Evolutionary conservation across 495 filamentous ascomycete genomes (phyloP), one percentile per base, ranked within the genome.

Genomic region (Daldinia vernicosa): DNA sequence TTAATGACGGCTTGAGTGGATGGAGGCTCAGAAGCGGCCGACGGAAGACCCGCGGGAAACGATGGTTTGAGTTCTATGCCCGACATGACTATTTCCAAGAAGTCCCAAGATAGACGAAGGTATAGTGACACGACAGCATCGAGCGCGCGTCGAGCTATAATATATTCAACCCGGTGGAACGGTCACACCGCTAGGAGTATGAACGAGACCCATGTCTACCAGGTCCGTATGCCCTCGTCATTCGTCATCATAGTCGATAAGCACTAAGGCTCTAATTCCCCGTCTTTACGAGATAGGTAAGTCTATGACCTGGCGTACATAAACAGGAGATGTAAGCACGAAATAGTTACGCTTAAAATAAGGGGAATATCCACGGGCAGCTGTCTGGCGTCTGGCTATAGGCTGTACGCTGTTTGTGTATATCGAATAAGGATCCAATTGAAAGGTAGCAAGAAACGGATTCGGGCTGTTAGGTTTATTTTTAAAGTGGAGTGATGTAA

Each of bases 1-100:
- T 60, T 33, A 75, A 90, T 85, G 12, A 86, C 69, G 40, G 75
- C 51, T 56, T 54, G 65, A 39, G 82, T 75, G 9, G 58, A 7
- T 8, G 79, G 70, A 9, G 81, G 51, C 66, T 87, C 83, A 35
- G 75, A 58, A n/a, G 63, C 54, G 12, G 45, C 15, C 26, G 72
- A 43, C 33, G 74, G 73, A 56, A 75, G 37, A 35, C 53, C 30
- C 7, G 53, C 14, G n/a, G 39, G 72, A 27, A 77, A 80, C 43
- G 65, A 45, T 30, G 75, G 77, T 14, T 65, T 67, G 19, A 76
- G 35, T 19, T 54, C 51, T 56, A 56, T 56, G 27, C 15, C 9
- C n/a, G 61, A 45, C 52, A 47, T 45, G 26, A 37, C 17, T 56
- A 14, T 4, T 19, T 40, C 35, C 19, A 14, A 19, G n/a, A 56